Evolutionary conservation across 2,329 filamentous ascomycete species (phyloP), one percentile per base, ranked within the genome.

Genomic region (Aspergillus sp.): DNA sequence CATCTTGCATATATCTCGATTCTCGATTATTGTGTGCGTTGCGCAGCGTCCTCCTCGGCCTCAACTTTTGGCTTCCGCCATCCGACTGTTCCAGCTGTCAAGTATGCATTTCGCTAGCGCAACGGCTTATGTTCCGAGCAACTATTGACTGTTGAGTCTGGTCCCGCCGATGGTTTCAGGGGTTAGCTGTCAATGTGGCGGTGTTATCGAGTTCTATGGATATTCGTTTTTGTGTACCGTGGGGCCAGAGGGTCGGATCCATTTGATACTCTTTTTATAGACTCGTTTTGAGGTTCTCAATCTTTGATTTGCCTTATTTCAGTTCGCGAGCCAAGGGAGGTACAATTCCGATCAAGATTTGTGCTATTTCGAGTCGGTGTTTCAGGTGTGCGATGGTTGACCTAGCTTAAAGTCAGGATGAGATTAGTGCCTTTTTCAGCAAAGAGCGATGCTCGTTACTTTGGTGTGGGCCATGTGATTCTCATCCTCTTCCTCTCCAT

Each of bases 341-440:
- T 23, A 50, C 25, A 28, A 28, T 28, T 28, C 25, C 25, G 25
- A 28, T 49, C 55, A 57, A 57, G 55, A 57, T 34, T 50, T 49
- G 22, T 54, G 38, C 41, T 54, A 51, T 51, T 19, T 22, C 50
- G 38, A 46, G 23, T 58, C 56, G 56, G 56, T 52, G 56, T 58
- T 58, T 58, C 56, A 58, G 48, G 22, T 45, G 51, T 47, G 54
- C 43, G 45, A 49, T 38, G n/a, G 46, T 13, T 22, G 34, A 52
- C 31, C 47, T 28, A 47, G 34, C 30, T 50, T 43, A 50, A 50
- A 28, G 17, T 25, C 19, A n/a, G 19, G 19, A 41, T n/a, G 6
- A 4, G 30, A 19, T 57, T 50, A 53, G 50, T 53, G 50, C n/a
- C 9, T 47, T 17, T 47, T 47, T 19, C n/a, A 38, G 34, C 13